Conservation (phyloP, 257 asterid species). For the Penstemon davidsonii region DNA sequence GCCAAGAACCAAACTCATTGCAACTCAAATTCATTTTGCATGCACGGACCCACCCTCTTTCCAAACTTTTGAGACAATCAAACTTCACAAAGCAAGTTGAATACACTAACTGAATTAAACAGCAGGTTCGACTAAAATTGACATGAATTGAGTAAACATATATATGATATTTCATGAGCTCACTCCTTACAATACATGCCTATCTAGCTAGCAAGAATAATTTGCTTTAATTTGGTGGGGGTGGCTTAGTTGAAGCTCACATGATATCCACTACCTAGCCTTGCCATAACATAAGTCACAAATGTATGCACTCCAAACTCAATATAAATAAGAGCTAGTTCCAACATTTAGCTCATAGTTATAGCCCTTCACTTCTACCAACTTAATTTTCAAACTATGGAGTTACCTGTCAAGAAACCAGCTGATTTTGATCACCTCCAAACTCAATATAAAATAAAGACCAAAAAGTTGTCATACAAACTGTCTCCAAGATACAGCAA, state of each 20-base stretch:
- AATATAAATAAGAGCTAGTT: constrained; percentile 11
- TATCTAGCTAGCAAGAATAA: constrained; percentile 9
- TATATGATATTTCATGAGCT: constrained; percentile 12
- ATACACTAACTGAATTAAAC: no score
- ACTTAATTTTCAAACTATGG: constrained; percentile 42
- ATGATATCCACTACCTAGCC: background rate
- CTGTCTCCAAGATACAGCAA: constrained; percentile 33
- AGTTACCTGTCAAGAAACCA: constrained; percentile 37
- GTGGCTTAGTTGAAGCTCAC: background rate
- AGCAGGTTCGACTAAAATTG: no score
- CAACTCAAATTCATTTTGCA: no score
- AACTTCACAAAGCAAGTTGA: no score
- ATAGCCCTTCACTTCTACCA: constrained; percentile 29
- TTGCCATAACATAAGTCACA: background rate
- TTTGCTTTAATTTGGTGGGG: background rate
- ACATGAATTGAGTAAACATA: background rate
- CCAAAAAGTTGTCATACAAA: constrained; percentile 49
- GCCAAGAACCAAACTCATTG: no score
- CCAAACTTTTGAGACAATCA: no score
- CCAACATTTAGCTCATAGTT: constrained; percentile 40
- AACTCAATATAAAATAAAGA: constrained; percentile 41
- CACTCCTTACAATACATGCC: background rate
- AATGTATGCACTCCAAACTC: background rate
- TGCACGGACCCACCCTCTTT: no score
- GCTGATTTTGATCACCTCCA: constrained; percentile 28